These are phyloP conservation scores for Chernovozyma sophiae-reginae DNA, from an alignment of 1,139 yeast genomes.

Conservation along the genomic window DNA sequence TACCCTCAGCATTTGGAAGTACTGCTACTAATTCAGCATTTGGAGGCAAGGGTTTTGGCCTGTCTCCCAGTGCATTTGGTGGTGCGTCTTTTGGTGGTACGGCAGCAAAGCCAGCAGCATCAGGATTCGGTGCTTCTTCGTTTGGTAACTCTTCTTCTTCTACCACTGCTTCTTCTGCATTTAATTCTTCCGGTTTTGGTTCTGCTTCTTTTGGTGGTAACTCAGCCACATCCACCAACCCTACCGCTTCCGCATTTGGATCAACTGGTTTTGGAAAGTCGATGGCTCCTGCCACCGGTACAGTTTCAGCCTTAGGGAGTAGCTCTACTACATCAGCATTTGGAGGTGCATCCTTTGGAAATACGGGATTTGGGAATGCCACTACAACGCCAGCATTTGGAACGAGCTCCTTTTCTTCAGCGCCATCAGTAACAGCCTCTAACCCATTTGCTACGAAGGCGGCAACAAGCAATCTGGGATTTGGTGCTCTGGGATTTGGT, in stretches of 20 bases:
- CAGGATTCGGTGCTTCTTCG: constrained; percentile 11
- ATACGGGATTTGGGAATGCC: no score
- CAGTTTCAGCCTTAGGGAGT: no score
- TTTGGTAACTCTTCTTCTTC: constrained; percentile 5
- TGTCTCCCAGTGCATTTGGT: constrained; percentile 10
- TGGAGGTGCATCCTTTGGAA: no score
- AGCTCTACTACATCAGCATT: not conserved
- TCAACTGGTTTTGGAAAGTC: not conserved
- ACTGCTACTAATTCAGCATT: constrained; percentile 7
- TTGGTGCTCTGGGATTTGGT: constrained; percentile 8
- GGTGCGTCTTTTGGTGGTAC: constrained; percentile 5
- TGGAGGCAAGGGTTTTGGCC: not conserved
- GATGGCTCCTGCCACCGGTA: no score
- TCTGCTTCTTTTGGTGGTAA: not conserved
- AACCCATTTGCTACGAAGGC: constrained; percentile 11
- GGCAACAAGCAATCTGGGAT: constrained; percentile 10
- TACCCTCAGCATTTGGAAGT: constrained; percentile 6
- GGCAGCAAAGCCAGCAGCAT: constrained; percentile 5
- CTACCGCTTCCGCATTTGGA: constrained; percentile 5
- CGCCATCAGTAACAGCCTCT: constrained; percentile 5
- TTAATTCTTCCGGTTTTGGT: constrained; percentile 10
- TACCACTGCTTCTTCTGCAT: constrained; percentile 9
- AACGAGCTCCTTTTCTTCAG: not conserved
- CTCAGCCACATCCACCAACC: constrained; percentile 5
- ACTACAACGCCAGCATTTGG: constrained; percentile 8